Percentiles rank a stretch among this genome's conserved stretches.
These are phyloP conservation scores for Dalechampia spathulata DNA, from an alignment of 441 rosid species.

Conservation along the genomic window DNA sequence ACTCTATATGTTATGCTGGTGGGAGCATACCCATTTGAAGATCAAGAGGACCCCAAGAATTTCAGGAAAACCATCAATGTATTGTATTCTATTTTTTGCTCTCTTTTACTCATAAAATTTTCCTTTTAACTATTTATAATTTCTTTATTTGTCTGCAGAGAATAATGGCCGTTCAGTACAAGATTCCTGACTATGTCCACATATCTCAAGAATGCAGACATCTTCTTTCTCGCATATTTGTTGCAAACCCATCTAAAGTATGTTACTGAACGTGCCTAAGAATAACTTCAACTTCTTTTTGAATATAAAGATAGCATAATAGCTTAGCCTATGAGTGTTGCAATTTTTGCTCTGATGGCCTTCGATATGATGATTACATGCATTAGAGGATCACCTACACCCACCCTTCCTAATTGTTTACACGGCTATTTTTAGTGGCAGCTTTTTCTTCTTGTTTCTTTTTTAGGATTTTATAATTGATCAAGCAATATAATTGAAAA, in stretches of 20 bases:
- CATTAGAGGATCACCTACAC: too few relatives aligned
- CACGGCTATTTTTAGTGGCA: too few relatives aligned
- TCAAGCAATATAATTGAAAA: too few relatives aligned
- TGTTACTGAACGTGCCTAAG: constrained; percentile 10
- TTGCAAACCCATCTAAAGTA: constrained; percentile 33
- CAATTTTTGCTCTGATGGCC: neutral
- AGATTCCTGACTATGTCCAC: constrained; percentile 87
- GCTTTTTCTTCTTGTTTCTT: too few relatives aligned
- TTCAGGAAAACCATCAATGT: constrained; percentile 78
- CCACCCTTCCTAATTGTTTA: too few relatives aligned
- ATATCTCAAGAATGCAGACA: constrained; percentile 84
- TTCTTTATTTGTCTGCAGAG: constrained; percentile 38
- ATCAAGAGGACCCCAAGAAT: constrained; percentile 83
- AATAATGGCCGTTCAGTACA: constrained; percentile 78
- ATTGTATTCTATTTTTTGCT: constrained; percentile 4
- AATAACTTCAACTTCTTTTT: too few relatives aligned
- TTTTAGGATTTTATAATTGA: too few relatives aligned
- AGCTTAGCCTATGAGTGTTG: neutral
- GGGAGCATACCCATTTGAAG: constrained; percentile 94
- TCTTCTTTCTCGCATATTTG: constrained; percentile 45
- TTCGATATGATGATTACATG: too few relatives aligned
- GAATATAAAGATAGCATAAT: too few relatives aligned
- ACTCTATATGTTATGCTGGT: constrained; percentile 88
- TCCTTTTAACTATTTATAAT: neutral
- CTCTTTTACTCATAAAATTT: neutral